These are phyloP conservation scores for Beauveria caledonica DNA, from an alignment of 2,329 filamentous ascomycete genomes.

Conservation along the genomic window DNA sequence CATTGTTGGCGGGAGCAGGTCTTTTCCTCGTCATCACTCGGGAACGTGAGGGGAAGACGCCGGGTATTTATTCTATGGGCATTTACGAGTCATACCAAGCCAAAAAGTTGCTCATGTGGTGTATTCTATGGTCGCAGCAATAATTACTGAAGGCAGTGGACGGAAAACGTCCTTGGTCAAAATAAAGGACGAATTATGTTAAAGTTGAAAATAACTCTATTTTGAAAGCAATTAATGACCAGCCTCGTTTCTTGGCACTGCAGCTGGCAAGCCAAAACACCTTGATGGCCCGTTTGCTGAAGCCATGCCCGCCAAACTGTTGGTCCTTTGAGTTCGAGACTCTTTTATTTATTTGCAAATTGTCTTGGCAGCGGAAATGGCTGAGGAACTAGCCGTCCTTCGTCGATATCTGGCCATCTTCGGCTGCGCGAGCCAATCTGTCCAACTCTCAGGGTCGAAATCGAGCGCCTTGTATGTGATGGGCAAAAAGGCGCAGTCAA, in stretches of 20 bases:
- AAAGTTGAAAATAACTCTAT: constrained; percentile 9
- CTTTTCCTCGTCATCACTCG: too few relatives aligned
- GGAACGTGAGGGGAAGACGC: too few relatives aligned
- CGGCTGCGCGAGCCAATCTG: background rate
- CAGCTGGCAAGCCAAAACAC: constrained; percentile 7
- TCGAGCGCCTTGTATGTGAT: background rate
- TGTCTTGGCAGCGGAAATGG: background rate
- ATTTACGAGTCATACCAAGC: too few relatives aligned
- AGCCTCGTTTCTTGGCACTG: constrained; percentile 2
- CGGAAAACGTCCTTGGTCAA: too few relatives aligned
- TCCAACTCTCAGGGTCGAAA: background rate
- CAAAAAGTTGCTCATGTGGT: too few relatives aligned
- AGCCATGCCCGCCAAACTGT: background rate
- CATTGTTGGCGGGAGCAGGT: too few relatives aligned
- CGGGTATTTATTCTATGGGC: too few relatives aligned
- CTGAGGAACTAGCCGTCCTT: background rate
- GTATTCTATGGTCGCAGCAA: too few relatives aligned
- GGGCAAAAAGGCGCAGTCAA: too few relatives aligned
- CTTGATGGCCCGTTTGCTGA: constrained; percentile 4
- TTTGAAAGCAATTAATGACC: background rate
- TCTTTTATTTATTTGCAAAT: background rate
- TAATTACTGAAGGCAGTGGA: too few relatives aligned
- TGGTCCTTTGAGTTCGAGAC: background rate
- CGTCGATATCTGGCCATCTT: background rate
- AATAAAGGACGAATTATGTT: too few relatives aligned